These are phyloP conservation scores for Musa acuminata DNA, from an alignment of 176 grass and related monocot species.

Conservation along the genomic window DNA sequence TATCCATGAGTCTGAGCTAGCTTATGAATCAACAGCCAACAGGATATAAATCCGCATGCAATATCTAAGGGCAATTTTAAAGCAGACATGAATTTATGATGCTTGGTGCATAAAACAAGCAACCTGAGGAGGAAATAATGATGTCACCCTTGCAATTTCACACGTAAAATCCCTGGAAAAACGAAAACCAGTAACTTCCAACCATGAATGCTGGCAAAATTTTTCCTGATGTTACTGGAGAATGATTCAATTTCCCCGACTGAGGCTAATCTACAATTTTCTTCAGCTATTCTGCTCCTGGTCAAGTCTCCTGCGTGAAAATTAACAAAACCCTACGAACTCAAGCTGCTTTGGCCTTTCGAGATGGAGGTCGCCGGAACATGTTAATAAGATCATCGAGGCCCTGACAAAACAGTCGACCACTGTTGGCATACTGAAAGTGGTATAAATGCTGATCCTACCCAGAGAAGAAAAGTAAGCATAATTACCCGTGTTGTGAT, in stretches of 20 bases:
- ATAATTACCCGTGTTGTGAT: conserved; percentile 77
- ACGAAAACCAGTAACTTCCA: neutral
- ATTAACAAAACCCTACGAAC: neutral
- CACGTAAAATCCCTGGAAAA: neutral
- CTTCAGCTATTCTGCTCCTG: conserved; percentile 1
- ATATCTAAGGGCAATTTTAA: neutral
- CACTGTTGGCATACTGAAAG: neutral
- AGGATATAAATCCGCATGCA: too few relatives aligned
- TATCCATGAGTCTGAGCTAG: too few relatives aligned
- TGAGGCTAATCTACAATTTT: neutral
- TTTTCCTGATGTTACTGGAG: neutral
- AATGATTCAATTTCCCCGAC: neutral
- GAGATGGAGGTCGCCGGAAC: conserved; percentile 70
- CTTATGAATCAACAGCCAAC: too few relatives aligned
- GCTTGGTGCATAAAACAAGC: neutral
- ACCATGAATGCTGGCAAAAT: neutral
- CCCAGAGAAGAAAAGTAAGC: neutral
- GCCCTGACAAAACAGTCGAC: conserved; percentile 37
- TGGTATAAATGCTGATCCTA: neutral
- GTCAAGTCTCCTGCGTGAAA: neutral
- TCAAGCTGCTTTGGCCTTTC: conserved; percentile 72
- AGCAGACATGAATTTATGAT: neutral
- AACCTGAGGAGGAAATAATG: neutral
- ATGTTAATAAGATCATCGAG: conserved; percentile 98
- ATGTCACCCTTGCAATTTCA: neutral